Evolutionary conservation across 352 stramenopile species (phyloP), one percentile per base, ranked within the genome.

Genomic region (Vaucheria bursata): DNA sequence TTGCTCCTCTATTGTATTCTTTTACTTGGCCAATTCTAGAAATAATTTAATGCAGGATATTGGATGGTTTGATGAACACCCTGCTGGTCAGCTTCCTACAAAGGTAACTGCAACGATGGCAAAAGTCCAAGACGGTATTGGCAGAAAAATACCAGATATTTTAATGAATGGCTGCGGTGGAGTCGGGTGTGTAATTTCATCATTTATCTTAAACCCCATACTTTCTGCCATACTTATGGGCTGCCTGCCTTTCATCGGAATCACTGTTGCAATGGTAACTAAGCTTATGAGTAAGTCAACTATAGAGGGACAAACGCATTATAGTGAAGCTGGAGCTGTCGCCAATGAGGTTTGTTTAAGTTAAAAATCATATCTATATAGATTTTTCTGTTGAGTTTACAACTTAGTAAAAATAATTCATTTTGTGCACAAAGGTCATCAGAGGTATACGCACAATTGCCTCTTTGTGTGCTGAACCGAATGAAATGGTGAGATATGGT

Each of bases 381-480:
- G 39, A 5, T 5, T 50, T 12, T 50, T 12, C 39, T 12, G 12
- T 50, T 50, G 39, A 5, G 12, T 12, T 50, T 5, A 5, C 12
- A 5, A 50, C 39, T 12, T 12, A 50, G 39, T 12, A 12, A 50
- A 50, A 5, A 50, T 50, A 50, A 50, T 12, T 50, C 39, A 50
- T 50, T 5, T 12, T 5, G 12, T 50, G 5, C 71, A 4, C 2
- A 25, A 34, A 83, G 78, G 78, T 83, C 33, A 49, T 85, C 5
- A 70, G 66, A 32, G 80, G 76, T 18, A 79, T 85, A n/a, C 67
- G 80, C 32, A 85, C 80, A 5, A 77, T 85, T 32, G 80, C 80
- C 0, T 85, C 80, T 0, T 71, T 85, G 3, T 50, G 40, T 35
- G 75, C 77, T 0, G 80, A 85, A 73, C 73, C 53, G 29, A 37